Percentiles rank a stretch among this genome's conserved stretches.
phyloP scores from a whole-genome alignment of 2,329 filamentous ascomycete genomes.

The Paecilomyces sp. region DNA sequence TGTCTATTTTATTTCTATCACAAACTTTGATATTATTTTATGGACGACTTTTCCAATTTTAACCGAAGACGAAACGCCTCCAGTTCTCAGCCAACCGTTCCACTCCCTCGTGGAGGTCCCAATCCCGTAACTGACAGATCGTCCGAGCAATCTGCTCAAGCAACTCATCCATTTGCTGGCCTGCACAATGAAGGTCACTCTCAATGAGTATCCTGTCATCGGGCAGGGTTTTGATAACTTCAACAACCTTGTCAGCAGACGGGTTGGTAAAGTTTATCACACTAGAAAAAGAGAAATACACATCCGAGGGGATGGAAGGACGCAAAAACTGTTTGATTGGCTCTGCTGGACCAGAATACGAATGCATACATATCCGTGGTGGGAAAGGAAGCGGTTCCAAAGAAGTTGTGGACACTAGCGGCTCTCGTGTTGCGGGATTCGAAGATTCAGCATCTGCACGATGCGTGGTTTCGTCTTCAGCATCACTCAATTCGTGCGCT shows the following conservation, averaged over 20 bases:
- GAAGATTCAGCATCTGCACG: not conserved
- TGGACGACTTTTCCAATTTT: not conserved
- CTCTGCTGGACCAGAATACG: conserved; percentile 73
- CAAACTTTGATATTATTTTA: not conserved
- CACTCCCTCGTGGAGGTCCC: conserved; percentile 67
- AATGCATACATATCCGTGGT: conserved; percentile 86
- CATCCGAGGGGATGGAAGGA: conserved; percentile 61
- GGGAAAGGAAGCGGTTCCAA: conserved; percentile 60
- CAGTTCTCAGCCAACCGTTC: conserved; percentile 66
- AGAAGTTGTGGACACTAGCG: not conserved
- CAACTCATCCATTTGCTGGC: conserved; percentile 67
- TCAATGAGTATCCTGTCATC: conserved; percentile 76
- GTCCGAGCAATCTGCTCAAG: conserved; percentile 69
- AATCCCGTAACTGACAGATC: conserved; percentile 71
- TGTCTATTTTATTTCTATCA: not conserved
- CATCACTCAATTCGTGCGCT: conserved; percentile 22
- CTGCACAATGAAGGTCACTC: conserved; percentile 82
- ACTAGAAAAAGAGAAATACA: conserved; percentile 85
- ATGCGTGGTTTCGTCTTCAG: conserved; percentile 11
- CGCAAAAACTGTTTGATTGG: conserved; percentile 71
- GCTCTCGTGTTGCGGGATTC: conserved; percentile 2
- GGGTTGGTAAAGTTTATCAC: conserved; percentile 67
- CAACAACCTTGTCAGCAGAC: conserved; percentile 50
- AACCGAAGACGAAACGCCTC: conserved; percentile 65
- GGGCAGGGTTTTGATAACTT: conserved; percentile 65